Evolutionary conservation across 805 yeast species (phyloP).

Genomic region (Clavispora fructus): DNA sequence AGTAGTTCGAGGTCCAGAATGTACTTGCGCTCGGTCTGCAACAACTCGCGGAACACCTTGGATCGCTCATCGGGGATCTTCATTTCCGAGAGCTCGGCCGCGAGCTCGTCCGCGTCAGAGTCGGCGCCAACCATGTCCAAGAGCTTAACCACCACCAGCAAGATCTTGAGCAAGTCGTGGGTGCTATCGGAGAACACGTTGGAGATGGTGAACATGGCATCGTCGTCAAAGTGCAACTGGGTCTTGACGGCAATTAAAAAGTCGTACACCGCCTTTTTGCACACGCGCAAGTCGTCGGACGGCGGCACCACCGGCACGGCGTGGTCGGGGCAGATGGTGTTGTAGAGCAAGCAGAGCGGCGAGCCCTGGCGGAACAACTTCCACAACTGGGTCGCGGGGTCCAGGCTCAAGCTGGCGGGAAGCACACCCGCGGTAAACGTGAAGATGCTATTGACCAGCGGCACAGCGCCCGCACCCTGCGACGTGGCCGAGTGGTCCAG

Average conservation of each 20-base stretch:
- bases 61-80: conserved; percentile 53
- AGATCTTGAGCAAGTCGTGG: conserved; percentile 67
- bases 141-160: conserved; percentile 65
- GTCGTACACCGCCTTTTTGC: conserved; percentile 86
- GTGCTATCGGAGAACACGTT: conserved; percentile 83
- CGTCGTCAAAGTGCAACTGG: conserved; percentile 69
- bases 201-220: conserved; percentile 81
- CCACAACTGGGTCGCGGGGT: conserved; percentile 90
- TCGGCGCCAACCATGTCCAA: conserved; percentile 16
- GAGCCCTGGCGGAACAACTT: conserved; percentile 87
- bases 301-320: conserved; percentile 55
- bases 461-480: conserved; percentile 12
- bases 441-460: conserved; percentile 34
- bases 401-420: conserved; percentile 71
- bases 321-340: conserved; percentile 45
- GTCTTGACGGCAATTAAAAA: conserved; percentile 82
- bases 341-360: conserved; percentile 82
- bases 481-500: conserved; percentile 26
- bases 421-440: conserved; percentile 75
- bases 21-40: conserved; percentile 87
- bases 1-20: conserved; percentile 85
- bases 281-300: conserved; percentile 75
- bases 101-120: conserved; percentile 2
- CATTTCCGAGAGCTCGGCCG: conserved; percentile 17
- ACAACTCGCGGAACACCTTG: conserved; percentile 76